Conservation (phyloP, 768 basidiomycete genomes). For the Glaciozyma antarctica region DNA sequence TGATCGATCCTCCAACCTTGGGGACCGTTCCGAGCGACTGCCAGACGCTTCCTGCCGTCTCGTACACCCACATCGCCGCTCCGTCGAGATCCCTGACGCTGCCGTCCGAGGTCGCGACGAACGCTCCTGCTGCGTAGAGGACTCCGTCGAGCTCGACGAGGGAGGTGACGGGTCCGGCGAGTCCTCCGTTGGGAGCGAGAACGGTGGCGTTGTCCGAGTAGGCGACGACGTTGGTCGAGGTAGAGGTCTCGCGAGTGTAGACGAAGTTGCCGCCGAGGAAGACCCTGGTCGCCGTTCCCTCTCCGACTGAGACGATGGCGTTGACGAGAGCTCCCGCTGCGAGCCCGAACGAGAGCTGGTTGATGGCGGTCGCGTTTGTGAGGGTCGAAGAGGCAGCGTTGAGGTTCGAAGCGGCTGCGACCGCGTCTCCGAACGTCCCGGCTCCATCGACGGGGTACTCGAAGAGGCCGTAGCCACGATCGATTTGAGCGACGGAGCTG, state of each 20-base stretch:
- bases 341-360: conserved; percentile 28
- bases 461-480: conserved; percentile 69
- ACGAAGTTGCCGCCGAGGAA: conserved; percentile 60
- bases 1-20: neutral
- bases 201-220: conserved; percentile 54
- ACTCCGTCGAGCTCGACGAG: conserved; percentile 47
- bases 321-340: conserved; percentile 8
- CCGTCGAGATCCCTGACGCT: conserved; percentile 53
- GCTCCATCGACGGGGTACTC: conserved; percentile 62
- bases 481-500: conserved; percentile 27
- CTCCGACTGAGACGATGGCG: conserved; percentile 4
- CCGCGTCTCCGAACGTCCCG: conserved; percentile 39
- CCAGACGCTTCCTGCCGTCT: conserved; percentile 9
- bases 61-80: conserved; percentile 29
- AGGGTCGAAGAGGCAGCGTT: conserved; percentile 17
- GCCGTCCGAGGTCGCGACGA: conserved; percentile 65
- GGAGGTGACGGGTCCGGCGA: conserved; percentile 68
- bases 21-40: conserved; percentile 12
- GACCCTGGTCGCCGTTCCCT: neutral
- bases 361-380: conserved; percentile 31
- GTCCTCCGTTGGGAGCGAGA: conserved; percentile 54
- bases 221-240: conserved; percentile 58
- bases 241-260: conserved; percentile 48
- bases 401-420: neutral
- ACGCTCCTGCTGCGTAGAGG: conserved; percentile 80